Evolutionary conservation across 306 rosid species (phyloP), one percentile per base, ranked within the genome.

Genomic region (Pyrus bretschneideri): DNA sequence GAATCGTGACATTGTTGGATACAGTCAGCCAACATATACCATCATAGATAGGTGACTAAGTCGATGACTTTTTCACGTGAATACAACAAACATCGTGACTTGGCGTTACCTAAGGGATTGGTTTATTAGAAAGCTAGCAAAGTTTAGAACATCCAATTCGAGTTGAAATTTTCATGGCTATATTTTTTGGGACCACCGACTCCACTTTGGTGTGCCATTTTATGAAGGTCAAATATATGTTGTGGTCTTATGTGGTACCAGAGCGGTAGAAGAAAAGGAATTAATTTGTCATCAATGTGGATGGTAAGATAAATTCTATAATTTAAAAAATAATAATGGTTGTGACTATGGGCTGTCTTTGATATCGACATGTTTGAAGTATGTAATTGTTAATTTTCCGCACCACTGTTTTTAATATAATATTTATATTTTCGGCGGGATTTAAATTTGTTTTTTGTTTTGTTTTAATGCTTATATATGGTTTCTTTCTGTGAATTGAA

Each of bases 1-100:
- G 76, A 82, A 73, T 52, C 85, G 90, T 88, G 90, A 78, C 13
- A 22, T 68, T 69, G 79, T 84, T 82, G 92, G 74, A 86, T 86
- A 29, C 77, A 73, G 69, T 46, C 58, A 59, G 25, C 18, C 19
- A 25, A 6, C 33, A 11, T 14, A 27, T 14, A 4, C 8, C 33
- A 58, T 59, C 70, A 31, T 29, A 73, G 64, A 25, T 30, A 5
- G 17, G 68, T 64, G 69, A 63, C 68, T 63, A 8, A 63, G 13
- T 30, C 31, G 44, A 30, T 63, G 19, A 35, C 54, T 23, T 25
- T 29, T 72, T 46, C 68, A 58, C 57, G 42, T 59, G 57, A 73
- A 72, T 8, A 21, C 25, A 11, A 35, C 73, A 14, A 17, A 38
- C 19, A 11, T 17, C 18, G 9, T 49, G 55, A 40, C 45, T 35